Evolutionary conservation across 2,329 filamentous ascomycete genomes (phyloP).

Genomic region (Alternaria sp.): DNA sequence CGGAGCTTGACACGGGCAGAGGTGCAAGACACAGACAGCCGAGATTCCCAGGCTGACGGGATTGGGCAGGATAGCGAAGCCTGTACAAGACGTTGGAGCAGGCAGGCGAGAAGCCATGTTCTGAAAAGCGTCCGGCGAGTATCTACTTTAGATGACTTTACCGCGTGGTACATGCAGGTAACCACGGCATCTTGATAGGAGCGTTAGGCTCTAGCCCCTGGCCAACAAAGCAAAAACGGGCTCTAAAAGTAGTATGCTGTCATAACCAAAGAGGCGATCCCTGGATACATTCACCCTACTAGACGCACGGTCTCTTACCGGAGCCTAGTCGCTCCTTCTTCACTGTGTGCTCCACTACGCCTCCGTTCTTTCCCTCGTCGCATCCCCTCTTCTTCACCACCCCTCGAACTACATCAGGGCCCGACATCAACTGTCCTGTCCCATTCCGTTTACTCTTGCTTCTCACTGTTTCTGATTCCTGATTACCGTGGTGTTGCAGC

Average conservation of each 20-base stretch:
- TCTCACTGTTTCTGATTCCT: conserved; percentile 4
- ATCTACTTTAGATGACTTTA: conserved; percentile 4
- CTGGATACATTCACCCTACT: conserved; percentile 47
- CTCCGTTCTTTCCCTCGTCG: conserved; percentile 39
- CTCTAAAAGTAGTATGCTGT: conserved; percentile 49
- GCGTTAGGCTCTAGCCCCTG: conserved; percentile 32
- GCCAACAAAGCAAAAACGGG: conserved; percentile 31
- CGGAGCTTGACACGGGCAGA: conserved; percentile 20
- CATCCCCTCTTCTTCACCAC: conserved; percentile 31
- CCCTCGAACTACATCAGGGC: conserved; percentile 37
- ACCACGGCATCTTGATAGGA: conserved; percentile 24
- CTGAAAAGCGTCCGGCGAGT: conserved; percentile 9
- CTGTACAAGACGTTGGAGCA: conserved; percentile 26
- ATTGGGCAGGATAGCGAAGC: conserved; percentile 22
- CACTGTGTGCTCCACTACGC: conserved; percentile 40
- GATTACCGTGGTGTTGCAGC: conserved; percentile 26
- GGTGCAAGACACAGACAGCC: conserved; percentile 11
- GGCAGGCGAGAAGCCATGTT: conserved; percentile 23
- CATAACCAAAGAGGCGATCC: conserved; percentile 40
- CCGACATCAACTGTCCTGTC: conserved; percentile 24
- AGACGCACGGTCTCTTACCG: conserved; percentile 41
- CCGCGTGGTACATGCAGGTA: conserved; percentile 30
- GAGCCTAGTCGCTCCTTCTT: conserved; percentile 43
- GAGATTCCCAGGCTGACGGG: not conserved
- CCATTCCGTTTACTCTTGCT: conserved; percentile 13